A percentile compares a stretch with the other conserved stretches of the same genome.
These are phyloP conservation scores for Boletus insuetus DNA, from an alignment of 768 basidiomycete species.

Conservation along the genomic window DNA sequence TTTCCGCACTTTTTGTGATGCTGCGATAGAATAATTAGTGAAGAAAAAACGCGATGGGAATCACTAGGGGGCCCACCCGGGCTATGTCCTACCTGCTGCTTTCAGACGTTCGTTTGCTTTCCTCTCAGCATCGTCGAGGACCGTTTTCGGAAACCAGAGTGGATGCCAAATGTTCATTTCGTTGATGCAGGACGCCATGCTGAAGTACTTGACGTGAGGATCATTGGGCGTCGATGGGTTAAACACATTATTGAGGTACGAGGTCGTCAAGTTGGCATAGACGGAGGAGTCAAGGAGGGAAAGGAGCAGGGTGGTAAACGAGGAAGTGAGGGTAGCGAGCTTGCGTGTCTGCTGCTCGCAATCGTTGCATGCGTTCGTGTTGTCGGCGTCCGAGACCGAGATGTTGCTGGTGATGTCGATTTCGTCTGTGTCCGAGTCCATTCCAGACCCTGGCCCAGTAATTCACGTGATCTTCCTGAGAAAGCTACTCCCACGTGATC, in stretches of 20 bases:
- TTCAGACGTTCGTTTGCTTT: conserved; percentile 47
- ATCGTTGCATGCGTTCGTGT: conserved; percentile 16
- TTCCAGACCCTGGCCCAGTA: background rate
- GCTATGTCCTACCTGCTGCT: conserved; percentile 12
- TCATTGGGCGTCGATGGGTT: conserved; percentile 81
- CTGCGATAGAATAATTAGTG: too few relatives aligned
- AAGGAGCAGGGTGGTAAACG: conserved; percentile 84
- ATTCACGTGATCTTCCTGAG: conserved; percentile 26
- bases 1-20: too few relatives aligned
- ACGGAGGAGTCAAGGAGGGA: conserved; percentile 94
- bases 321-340: conserved; percentile 68
- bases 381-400: conserved; percentile 81
- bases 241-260: conserved; percentile 76
- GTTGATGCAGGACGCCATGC: conserved; percentile 76
- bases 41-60: too few relatives aligned
- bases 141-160: conserved; percentile 94
- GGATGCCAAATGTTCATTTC: conserved; percentile 83
- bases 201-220: conserved; percentile 85
- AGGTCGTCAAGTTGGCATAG: conserved; percentile 88
- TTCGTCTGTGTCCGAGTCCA: conserved; percentile 17
- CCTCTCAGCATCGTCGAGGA: conserved; percentile 85
- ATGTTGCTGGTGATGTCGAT: conserved; percentile 56
- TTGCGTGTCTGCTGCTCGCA: conserved; percentile 26
- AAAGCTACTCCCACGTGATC: conserved; percentile 33
- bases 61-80: too few relatives aligned